Evolutionary conservation across 371 early-diverging fungal species (phyloP), one percentile per base, ranked within the genome.

Genomic region (Paraphysoderma sedebokerense): DNA sequence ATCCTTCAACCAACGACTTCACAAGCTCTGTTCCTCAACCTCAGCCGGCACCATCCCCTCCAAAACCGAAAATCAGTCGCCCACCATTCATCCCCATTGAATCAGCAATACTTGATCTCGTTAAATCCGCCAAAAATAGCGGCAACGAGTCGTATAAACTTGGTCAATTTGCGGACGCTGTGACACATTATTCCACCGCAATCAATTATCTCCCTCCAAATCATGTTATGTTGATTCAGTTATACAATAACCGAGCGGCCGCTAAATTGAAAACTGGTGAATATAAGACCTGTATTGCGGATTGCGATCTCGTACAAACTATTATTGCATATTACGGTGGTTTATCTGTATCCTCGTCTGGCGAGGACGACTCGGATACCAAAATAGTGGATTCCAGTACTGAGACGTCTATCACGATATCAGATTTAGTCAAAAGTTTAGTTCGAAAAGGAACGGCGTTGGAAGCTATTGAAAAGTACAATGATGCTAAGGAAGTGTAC

Each of bases 181-280:
- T 81, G 34, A 55, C 53, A 6, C 60, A 66, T 12, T 96, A 96
- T 61, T 70, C 74, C 0, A 55, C 54, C 12, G 88, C 91, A 0
- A 70, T 91, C 11, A 47, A 17, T 29, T 48, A 56, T 13, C 54
- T 82, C 2, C 77, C 76, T 4, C 28, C 53, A 5, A 67, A 70
- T 19, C 90, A 88, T 49, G 46, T 71, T 3, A 61, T 72, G 22
- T 52, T 78, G n/a, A 65, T 81, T 5, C 44, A 79, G 0, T 55
- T 88, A 15, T 68, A 61, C 57, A 91, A 89, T 62, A 93, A 95
- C 62, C 81, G 92, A n/a, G 90, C 95, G 0, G 76, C 83, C 0
- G 74, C 85, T 0, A 59, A 76, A 4, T 59, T 85, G 33, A 92
- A 95, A 63, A 81, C 67, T n/a, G 92, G 91, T 19, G 78, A 86